These are phyloP conservation scores for Ogataea zsoltii DNA, from an alignment of 805 yeast species.

Conservation along the genomic window DNA sequence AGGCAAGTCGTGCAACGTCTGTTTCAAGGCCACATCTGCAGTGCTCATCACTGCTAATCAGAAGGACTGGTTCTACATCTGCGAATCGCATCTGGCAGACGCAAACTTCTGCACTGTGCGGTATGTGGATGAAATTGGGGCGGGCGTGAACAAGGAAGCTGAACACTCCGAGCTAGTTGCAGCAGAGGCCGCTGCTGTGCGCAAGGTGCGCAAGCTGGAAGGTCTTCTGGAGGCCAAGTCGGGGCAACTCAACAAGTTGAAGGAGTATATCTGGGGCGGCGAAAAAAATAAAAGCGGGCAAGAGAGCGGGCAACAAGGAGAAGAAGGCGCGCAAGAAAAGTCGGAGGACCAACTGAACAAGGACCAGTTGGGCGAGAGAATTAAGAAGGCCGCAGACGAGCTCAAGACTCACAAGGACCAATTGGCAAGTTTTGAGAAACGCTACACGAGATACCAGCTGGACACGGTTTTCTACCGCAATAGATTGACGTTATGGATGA, in stretches of 20 bases:
- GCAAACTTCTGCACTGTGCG: conserved; percentile 41
- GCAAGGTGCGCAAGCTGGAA: conserved; percentile 40
- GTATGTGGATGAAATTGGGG: conserved; percentile 33
- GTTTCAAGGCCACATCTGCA: conserved; percentile 48
- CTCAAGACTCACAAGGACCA: conserved; percentile 8
- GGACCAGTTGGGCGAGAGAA: conserved; percentile 9
- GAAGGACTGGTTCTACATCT: conserved; percentile 55
- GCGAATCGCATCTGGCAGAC: conserved; percentile 49
- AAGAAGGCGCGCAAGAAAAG: not conserved
- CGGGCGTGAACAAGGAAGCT: conserved; percentile 18
- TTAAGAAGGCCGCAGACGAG: conserved; percentile 12
- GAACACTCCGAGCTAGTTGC: conserved; percentile 24
- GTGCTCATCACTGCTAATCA: conserved; percentile 46
- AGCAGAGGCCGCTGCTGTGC: conserved; percentile 28
- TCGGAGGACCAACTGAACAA: conserved; percentile 11
- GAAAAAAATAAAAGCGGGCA: conserved; percentile 13
- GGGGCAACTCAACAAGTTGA: conserved; percentile 29
- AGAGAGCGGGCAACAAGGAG: conserved; percentile 8
- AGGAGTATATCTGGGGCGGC: conserved; percentile 26
- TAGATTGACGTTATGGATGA: conserved; percentile 39
- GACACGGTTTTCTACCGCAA: conserved; percentile 43
- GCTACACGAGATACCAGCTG: conserved; percentile 41
- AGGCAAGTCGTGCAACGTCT: conserved; percentile 47
- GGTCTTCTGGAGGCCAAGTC: conserved; percentile 21
- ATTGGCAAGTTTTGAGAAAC: conserved; percentile 25